These are phyloP conservation scores for Zopfia rhizophila DNA, from an alignment of 2,329 filamentous ascomycete species.

Conservation along the genomic window DNA sequence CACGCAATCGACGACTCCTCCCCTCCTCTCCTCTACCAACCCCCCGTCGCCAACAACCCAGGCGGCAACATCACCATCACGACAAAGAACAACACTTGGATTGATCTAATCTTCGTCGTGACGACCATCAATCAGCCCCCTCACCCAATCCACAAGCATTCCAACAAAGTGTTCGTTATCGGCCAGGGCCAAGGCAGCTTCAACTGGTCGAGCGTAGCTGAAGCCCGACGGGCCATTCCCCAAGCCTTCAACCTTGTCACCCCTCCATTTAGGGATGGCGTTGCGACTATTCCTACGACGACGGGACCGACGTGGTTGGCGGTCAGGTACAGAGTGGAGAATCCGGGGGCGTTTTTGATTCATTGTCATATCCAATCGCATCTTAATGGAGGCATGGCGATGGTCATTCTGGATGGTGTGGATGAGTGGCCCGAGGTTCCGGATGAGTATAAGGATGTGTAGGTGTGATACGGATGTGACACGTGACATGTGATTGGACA, in stretches of 20 bases:
- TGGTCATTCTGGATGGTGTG: conserved; percentile 60
- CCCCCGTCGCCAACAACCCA: conserved; percentile 35
- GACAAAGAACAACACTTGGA: conserved; percentile 45
- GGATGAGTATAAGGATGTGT: conserved; percentile 28
- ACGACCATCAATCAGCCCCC: conserved; percentile 55
- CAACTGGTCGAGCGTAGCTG: conserved; percentile 63
- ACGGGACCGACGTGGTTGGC: conserved; percentile 52
- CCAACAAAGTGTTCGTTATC: conserved; percentile 68
- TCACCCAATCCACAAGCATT: conserved; percentile 73
- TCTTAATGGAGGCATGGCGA: conserved; percentile 59
- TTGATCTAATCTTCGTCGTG: conserved; percentile 44
- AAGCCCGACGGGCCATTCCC: conserved; percentile 60
- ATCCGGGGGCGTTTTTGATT: conserved; percentile 60
- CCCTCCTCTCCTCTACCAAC: conserved; percentile 61
- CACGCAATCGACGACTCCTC: conserved; percentile 44
- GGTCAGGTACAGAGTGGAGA: conserved; percentile 58
- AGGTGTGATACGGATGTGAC: too few relatives aligned
- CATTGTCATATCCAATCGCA: conserved; percentile 64
- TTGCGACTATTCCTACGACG: conserved; percentile 47
- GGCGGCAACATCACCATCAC: conserved; percentile 58
- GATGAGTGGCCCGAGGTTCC: conserved; percentile 56
- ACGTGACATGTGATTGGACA: too few relatives aligned
- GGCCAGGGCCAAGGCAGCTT: conserved; percentile 62
- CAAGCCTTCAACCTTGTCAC: conserved; percentile 66
- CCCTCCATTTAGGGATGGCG: conserved; percentile 65